Evolutionary conservation across 2,329 filamentous ascomycete species (phyloP).

Genomic region (Pseudogymnoascus sp.): DNA sequence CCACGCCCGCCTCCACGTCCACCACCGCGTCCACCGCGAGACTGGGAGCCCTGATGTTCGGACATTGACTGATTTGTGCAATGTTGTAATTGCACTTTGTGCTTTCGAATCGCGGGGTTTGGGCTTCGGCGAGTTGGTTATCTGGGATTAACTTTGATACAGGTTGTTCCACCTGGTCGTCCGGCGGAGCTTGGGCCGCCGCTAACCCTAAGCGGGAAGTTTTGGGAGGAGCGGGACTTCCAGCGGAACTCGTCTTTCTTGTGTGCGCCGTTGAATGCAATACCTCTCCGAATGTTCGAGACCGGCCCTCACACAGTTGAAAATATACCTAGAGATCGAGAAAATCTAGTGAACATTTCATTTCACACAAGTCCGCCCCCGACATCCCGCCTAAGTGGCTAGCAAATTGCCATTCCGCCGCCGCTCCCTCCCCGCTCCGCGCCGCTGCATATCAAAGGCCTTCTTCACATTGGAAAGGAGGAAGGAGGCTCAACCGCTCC

Average conservation of each 20-base stretch:
- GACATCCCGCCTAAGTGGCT: background rate
- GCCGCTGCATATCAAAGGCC: conserved; percentile 3
- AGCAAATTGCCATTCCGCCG: background rate
- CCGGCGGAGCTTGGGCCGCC: conserved; percentile 6
- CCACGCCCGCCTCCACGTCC: conserved; percentile 25
- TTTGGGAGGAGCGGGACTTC: conserved; percentile 5
- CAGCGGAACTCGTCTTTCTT: background rate
- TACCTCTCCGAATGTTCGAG: background rate
- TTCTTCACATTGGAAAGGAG: background rate
- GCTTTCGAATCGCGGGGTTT: conserved; percentile 8
- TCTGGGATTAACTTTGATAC: conserved; percentile 6
- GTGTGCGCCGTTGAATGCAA: background rate
- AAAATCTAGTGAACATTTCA: background rate
- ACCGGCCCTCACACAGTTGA: background rate
- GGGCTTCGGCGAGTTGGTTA: background rate
- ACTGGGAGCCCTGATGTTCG: conserved; percentile 4
- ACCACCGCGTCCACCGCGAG: conserved; percentile 33
- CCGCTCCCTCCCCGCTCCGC: background rate
- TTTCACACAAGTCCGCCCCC: conserved; percentile 4
- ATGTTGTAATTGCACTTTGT: conserved; percentile 8
- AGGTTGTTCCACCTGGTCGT: conserved; percentile 3
- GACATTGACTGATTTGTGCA: conserved; percentile 6
- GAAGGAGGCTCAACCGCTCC: background rate
- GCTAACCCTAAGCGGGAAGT: conserved; percentile 7
- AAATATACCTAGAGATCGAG: background rate